Evolutionary conservation across 805 yeast species (phyloP).

Genomic region (Metschnikowia lachancei): DNA sequence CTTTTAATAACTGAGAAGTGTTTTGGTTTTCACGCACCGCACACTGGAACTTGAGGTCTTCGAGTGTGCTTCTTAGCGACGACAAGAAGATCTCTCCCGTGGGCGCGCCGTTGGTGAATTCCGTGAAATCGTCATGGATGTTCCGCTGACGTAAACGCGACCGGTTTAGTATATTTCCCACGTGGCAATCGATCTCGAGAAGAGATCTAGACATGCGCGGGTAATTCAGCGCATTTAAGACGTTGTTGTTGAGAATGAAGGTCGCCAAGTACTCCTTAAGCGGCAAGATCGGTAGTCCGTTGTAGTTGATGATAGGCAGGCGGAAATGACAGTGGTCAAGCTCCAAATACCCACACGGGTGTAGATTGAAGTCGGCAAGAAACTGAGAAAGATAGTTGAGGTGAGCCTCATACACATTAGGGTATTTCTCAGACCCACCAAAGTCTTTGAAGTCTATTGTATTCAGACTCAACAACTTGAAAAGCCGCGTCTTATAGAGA

Average conservation of each 20-base stretch:
- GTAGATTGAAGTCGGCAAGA: constrained; percentile 75
- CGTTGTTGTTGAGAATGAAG: constrained; percentile 26
- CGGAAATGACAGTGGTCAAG: constrained; percentile 51
- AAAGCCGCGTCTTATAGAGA: constrained; percentile 50
- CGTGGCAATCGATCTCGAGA: constrained; percentile 68
- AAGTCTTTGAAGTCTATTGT: constrained; percentile 14
- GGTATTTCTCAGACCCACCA: neutral
- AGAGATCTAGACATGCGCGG: constrained; percentile 60
- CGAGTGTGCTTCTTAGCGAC: constrained; percentile 54
- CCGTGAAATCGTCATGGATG: constrained; percentile 51
- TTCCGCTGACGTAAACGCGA: constrained; percentile 40
- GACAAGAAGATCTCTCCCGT: constrained; percentile 35
- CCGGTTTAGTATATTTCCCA: constrained; percentile 62
- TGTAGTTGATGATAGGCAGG: constrained; percentile 44
- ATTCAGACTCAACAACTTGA: constrained; percentile 41
- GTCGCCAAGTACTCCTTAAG: constrained; percentile 20
- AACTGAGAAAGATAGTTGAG: constrained; percentile 76
- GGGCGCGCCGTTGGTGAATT: constrained; percentile 19
- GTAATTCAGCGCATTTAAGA: constrained; percentile 28
- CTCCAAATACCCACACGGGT: constrained; percentile 78
- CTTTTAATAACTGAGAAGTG: constrained; percentile 17
- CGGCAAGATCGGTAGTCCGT: constrained; percentile 4
- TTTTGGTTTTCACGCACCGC: constrained; percentile 29
- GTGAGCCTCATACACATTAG: constrained; percentile 64
- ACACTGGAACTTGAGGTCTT: constrained; percentile 56